Evolutionary conservation across 2,329 filamentous ascomycete species (phyloP).

Genomic region (Leptographium wingfieldii): DNA sequence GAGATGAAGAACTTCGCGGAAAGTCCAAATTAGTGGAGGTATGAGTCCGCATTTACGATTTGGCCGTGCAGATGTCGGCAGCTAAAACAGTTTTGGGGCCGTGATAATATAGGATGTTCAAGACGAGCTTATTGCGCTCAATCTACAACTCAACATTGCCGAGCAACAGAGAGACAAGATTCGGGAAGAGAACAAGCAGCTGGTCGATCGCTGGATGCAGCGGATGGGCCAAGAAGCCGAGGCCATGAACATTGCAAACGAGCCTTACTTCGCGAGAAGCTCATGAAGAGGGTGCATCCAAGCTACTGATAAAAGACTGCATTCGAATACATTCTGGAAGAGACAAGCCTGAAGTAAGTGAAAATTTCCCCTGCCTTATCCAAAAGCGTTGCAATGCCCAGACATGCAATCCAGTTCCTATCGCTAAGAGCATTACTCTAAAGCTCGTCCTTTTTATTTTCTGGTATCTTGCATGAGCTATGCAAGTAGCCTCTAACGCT

Average conservation of each 20-base stretch:
- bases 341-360: too few relatives aligned
- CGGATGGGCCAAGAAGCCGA: conserved; percentile 77
- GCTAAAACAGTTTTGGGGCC: neutral
- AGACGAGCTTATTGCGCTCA: conserved; percentile 81
- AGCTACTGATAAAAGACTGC: neutral
- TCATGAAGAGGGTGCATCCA: neutral
- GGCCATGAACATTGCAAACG: conserved; percentile 63
- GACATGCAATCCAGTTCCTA: too few relatives aligned
- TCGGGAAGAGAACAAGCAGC: conserved; percentile 71
- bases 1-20: conserved; percentile 71
- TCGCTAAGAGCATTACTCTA: too few relatives aligned
- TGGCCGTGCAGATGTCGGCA: neutral
- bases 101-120: conserved; percentile 50
- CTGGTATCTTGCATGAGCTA: too few relatives aligned
- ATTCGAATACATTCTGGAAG: neutral
- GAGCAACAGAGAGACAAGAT: conserved; percentile 64
- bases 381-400: too few relatives aligned
- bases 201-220: conserved; percentile 86
- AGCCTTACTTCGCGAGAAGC: conserved; percentile 22
- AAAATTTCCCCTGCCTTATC: too few relatives aligned
- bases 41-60: conserved; percentile 1
- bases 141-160: conserved; percentile 76
- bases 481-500: too few relatives aligned
- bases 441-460: too few relatives aligned
- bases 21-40: conserved; percentile 76